These are phyloP conservation scores for Nigrograna mackinnonii DNA, from an alignment of 2,329 filamentous ascomycete species.

Conservation along the genomic window DNA sequence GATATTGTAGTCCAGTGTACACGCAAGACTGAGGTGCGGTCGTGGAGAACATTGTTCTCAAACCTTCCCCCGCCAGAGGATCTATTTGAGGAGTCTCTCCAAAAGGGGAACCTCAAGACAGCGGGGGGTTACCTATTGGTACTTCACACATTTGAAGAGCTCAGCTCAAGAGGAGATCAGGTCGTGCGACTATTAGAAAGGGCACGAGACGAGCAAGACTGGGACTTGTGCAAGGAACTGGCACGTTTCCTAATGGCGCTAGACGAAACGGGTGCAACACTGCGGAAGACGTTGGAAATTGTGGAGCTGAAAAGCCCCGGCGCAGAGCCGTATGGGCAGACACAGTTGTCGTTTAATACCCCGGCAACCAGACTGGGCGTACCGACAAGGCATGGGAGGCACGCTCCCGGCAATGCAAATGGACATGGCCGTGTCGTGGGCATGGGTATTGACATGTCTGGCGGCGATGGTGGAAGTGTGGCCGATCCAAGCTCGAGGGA, in stretches of 20 bases:
- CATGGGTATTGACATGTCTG: slow-evolving; percentile 15
- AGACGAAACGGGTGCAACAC: slow-evolving; percentile 80
- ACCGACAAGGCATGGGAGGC: slow-evolving; percentile 14
- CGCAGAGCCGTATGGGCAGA: slow-evolving; percentile 16
- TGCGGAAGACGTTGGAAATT: slow-evolving; percentile 70
- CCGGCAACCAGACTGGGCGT: slow-evolving; percentile 31
- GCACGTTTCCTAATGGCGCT: slow-evolving; percentile 93
- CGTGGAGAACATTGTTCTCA: slow-evolving; percentile 91
- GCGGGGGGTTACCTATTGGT: slow-evolving; percentile 96
- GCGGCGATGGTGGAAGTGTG: slow-evolving; percentile 4
- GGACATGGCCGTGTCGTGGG: slow-evolving; percentile 1
- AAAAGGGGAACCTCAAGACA: slow-evolving; percentile 85
- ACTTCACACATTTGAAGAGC: slow-evolving; percentile 74
- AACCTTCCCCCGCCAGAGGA: slow-evolving; percentile 89
- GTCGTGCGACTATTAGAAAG: slow-evolving; percentile 79
- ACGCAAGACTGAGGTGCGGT: slow-evolving; percentile 92
- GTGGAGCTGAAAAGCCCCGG: slow-evolving; percentile 39
- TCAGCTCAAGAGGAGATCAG: slow-evolving; percentile 69
- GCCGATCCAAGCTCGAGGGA: slow-evolving; percentile 6
- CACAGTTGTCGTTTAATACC: slow-evolving; percentile 35
- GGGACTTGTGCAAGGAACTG: slow-evolving; percentile 94
- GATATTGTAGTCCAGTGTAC: slow-evolving; percentile 97
- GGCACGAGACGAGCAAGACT: slow-evolving; percentile 84
- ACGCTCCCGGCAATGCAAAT: not conserved
- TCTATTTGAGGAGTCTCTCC: slow-evolving; percentile 89